These are phyloP conservation scores for Chlorella sp. DNA, from an alignment of 139 green algal species.

Conservation along the genomic window DNA sequence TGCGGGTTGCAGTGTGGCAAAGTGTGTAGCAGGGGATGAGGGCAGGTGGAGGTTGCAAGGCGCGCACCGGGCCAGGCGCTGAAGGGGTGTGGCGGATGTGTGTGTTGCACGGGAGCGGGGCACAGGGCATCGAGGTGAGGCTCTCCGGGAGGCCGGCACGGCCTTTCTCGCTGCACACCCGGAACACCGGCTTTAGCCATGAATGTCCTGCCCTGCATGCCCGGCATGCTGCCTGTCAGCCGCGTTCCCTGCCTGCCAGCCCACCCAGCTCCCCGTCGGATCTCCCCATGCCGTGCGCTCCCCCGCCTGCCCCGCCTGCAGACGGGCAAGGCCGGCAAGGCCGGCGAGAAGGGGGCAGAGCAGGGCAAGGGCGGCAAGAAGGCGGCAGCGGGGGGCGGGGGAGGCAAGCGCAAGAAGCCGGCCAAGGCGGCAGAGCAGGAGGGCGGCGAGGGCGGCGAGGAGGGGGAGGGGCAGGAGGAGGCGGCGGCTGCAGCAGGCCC, in stretches of 20 bases:
- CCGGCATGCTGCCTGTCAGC: not conserved
- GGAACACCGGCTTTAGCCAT: too few species aligned
- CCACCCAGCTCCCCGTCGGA: not conserved
- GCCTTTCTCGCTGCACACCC: too few species aligned
- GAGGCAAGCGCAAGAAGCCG: conserved; percentile 38
- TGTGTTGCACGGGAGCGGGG: too few species aligned
- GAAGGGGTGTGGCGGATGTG: too few species aligned
- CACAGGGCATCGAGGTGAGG: too few species aligned
- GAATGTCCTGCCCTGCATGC: not conserved
- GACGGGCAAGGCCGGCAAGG: not conserved
- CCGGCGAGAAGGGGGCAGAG: not conserved
- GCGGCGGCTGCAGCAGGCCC: not conserved
- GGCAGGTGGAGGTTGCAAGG: too few species aligned
- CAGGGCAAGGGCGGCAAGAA: not conserved
- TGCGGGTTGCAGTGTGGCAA: too few species aligned
- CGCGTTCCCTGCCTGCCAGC: not conserved
- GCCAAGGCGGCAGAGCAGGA: conserved; percentile 6
- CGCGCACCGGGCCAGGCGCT: too few species aligned
- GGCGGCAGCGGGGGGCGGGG: not conserved
- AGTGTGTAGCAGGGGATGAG: too few species aligned
- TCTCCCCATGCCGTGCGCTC: not conserved
- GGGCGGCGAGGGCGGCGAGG: not conserved
- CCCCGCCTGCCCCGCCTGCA: not conserved
- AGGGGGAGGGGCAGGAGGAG: not conserved
- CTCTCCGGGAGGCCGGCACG: too few species aligned